These are phyloP conservation scores for Candida xyloterini DNA, from an alignment of 805 yeast species.

Conservation along the genomic window DNA sequence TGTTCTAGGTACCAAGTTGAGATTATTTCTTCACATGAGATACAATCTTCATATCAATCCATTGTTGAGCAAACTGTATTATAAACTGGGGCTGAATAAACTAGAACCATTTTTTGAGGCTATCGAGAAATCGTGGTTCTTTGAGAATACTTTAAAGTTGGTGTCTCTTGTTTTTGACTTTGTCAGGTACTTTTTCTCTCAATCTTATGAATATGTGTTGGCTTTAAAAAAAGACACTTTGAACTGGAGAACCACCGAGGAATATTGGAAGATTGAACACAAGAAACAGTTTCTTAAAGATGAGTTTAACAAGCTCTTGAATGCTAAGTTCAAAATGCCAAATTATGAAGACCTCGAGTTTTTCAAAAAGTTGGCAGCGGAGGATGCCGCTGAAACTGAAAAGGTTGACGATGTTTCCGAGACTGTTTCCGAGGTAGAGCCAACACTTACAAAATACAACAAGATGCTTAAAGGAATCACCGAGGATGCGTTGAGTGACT, in stretches of 20 bases:
- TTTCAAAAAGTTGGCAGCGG: constrained; percentile 19
- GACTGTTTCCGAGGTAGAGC: constrained; percentile 13
- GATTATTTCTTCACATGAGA: constrained; percentile 13
- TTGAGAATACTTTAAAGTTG: constrained; percentile 7
- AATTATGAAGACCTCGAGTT: constrained; percentile 24
- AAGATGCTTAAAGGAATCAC: constrained; percentile 36
- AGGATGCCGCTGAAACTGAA: constrained; percentile 11
- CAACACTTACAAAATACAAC: constrained; percentile 29
- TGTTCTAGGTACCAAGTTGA: constrained; percentile 9
- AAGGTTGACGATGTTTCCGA: constrained; percentile 13
- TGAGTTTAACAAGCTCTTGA: constrained; percentile 30
- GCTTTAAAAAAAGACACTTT: constrained; percentile 22
- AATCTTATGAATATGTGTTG: constrained; percentile 10
- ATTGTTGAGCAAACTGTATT: constrained; percentile 6
- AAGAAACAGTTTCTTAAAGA: constrained; percentile 32
- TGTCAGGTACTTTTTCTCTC: constrained; percentile 7
- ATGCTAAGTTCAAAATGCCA: constrained; percentile 30
- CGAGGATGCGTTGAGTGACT: constrained; percentile 37
- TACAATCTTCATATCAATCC: constrained; percentile 28
- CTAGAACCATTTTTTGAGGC: constrained; percentile 21
- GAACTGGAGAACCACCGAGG: constrained; percentile 25
- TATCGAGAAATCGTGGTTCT: constrained; percentile 15
- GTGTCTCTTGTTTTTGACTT: constrained; percentile 2
- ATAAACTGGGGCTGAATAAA: constrained; percentile 12
- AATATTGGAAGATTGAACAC: constrained; percentile 28